Evolutionary conservation across 345 rosid genomes (phyloP), one percentile per base, ranked within the genome.

Genomic region (Hirschfeldia incana): DNA sequence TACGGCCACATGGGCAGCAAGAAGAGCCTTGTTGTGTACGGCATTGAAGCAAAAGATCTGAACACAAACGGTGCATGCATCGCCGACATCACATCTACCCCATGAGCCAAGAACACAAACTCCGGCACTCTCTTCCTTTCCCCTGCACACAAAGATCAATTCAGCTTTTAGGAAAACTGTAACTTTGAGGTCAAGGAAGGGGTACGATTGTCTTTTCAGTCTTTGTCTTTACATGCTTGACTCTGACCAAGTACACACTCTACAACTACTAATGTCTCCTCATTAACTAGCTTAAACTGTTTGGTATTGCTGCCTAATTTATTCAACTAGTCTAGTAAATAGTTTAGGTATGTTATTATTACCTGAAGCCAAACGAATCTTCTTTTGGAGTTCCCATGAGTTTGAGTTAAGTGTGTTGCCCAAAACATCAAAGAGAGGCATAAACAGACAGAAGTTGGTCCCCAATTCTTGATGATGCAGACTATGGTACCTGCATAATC

Each of bases 91-190:
- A 96, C 37, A 76, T 96, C 99, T 13, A 96, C 97, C 4, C 82
- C 92, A 77, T 96, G 99, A 1, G 97, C 99, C 49, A 96, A 84
- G 90, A 96, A 96, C 72, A 96, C 99, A 16, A 96, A 96, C 80
- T 92, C 97, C n/a, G 99, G 91, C 11, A 82, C 90, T 72, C 85
- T 87, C 70, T 77, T 75, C 0, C 78, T 2, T 39, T 85, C 81
- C 27, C 60, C 98, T 91, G 86, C 80, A 78, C 70, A 28, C 30
- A 6, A 4, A 67, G 28, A 70, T 17, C 51, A 46, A 61, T 46
- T 46, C 55, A 44, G 10, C 49, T 17, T 3, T 3, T 46, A 1
- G 1, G 12, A 53, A 34, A n/a, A 37, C 29, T 10, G 17, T 39
- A 59, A 30, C 37, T 49, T 15, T 34, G 11, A 29, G 7, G 28